A percentile compares a stretch with the other conserved stretches of the same genome.
phyloP scores from a whole-genome alignment of 2,329 filamentous ascomycete species.

The Ceratocystis lukuohia region DNA sequence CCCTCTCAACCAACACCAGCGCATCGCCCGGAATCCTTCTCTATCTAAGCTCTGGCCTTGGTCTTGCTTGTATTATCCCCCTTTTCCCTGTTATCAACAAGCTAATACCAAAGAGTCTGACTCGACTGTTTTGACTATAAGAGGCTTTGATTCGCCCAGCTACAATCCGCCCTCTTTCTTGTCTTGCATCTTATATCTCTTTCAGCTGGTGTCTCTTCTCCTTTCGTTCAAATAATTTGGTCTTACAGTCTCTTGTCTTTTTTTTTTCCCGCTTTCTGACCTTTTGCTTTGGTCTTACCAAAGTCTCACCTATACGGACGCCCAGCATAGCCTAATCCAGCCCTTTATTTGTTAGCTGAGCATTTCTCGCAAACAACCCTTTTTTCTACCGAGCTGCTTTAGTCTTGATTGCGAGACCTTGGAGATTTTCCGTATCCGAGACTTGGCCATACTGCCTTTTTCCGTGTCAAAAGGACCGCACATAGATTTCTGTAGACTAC shows the following conservation, averaged over 20 bases:
- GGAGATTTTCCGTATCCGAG: conserved; percentile 5
- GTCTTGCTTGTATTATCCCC: background rate
- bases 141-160: background rate
- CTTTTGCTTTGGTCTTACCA: background rate
- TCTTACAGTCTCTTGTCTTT: background rate
- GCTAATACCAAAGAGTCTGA: background rate
- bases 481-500: background rate
- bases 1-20: background rate
- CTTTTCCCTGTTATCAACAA: background rate
- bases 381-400: background rate
- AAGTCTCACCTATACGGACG: conserved; percentile 1
- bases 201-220: background rate
- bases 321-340: background rate
- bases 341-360: background rate
- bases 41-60: background rate
- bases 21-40: background rate
- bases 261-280: background rate
- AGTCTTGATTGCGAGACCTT: background rate
- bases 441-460: background rate
- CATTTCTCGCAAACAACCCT: background rate
- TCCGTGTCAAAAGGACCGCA: background rate
- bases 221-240: background rate
- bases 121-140: background rate
- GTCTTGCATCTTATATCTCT: background rate
- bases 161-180: background rate